A percentile compares a stretch with the other conserved stretches of the same genome.
These are phyloP conservation scores for Neoboletus brunneissimus DNA, from an alignment of 768 basidiomycete genomes.

Conservation along the genomic window DNA sequence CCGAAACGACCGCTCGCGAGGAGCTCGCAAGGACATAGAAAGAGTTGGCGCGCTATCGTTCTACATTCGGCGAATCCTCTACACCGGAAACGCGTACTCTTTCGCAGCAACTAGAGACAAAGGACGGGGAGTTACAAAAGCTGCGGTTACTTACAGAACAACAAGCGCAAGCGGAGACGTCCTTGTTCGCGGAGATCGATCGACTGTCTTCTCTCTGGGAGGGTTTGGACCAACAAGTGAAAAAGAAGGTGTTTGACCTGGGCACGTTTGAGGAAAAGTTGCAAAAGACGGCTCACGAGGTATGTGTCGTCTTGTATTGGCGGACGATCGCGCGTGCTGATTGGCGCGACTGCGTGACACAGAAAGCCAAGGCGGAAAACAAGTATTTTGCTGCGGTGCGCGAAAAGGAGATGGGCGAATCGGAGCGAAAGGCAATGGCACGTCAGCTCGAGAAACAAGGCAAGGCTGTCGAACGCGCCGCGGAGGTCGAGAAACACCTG, in stretches of 20 bases:
- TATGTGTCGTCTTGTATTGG: constrained; percentile 33
- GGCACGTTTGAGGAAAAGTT: constrained; percentile 69
- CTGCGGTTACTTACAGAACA: constrained; percentile 64
- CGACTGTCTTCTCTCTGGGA: constrained; percentile 88
- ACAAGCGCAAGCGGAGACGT: constrained; percentile 63
- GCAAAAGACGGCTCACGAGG: constrained; percentile 64
- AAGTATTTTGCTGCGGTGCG: constrained; percentile 91
- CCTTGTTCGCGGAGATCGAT: constrained; percentile 82
- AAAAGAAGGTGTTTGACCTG: constrained; percentile 85
- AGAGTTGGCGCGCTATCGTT: constrained; percentile 60
- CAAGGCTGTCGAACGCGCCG: constrained; percentile 62
- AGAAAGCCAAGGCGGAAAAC: constrained; percentile 97
- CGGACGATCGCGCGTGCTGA: background rate
- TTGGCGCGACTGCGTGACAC: constrained; percentile 1
- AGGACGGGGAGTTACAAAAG: constrained; percentile 64
- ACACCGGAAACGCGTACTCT: constrained; percentile 52
- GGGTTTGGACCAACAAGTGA: constrained; percentile 71
- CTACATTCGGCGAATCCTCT: constrained; percentile 58
- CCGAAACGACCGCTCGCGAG: constrained; percentile 50
- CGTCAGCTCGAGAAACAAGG: constrained; percentile 58
- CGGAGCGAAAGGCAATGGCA: constrained; percentile 63
- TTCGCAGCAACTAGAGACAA: constrained; percentile 52
- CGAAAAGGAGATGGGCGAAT: constrained; percentile 78
- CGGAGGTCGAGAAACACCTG: constrained; percentile 62
- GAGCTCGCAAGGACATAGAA: constrained; percentile 44